These are phyloP conservation scores for Martensiomyces pterosporus DNA, from an alignment of 192 early-diverging fungal species.

Conservation along the genomic window DNA sequence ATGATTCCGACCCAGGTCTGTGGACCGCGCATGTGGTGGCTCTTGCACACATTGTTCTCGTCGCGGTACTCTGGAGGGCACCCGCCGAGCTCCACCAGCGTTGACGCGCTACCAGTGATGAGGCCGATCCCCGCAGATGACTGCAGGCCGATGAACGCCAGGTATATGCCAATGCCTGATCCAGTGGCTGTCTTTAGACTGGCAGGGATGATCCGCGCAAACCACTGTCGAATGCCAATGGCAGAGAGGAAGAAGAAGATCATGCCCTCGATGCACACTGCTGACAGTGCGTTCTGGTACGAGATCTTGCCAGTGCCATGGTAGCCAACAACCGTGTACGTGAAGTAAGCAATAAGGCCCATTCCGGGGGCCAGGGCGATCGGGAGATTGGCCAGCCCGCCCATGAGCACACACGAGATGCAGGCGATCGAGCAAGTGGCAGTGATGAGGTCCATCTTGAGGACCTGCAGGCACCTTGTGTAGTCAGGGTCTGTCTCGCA, in stretches of 20 bases:
- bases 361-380: conserved; percentile 79
- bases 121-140: conserved; percentile 78
- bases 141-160: conserved; percentile 76
- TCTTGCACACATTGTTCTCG: conserved; percentile 56
- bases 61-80: conserved; percentile 58
- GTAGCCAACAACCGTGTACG: conserved; percentile 79
- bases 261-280: conserved; percentile 81
- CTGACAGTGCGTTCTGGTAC: conserved; percentile 64
- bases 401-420: conserved; percentile 62
- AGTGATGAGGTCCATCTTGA: conserved; percentile 70
- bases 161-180: conserved; percentile 73
- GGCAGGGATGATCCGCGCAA: conserved; percentile 67
- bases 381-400: conserved; percentile 68
- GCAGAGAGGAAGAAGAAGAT: conserved; percentile 73
- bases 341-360: conserved; percentile 80
- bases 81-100: conserved; percentile 68
- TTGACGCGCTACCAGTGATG: conserved; percentile 57
- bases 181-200: conserved; percentile 71
- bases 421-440: conserved; percentile 65
- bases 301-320: conserved; percentile 69
- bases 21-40: conserved; percentile 58
- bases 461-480: conserved; percentile 55
- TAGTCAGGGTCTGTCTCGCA: conserved; percentile 61
- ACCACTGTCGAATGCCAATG: conserved; percentile 73
- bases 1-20: conserved; percentile 69